phyloP scores from a whole-genome alignment of 176 grass and related monocot genomes.

The Guadua angustifolia region DNA sequence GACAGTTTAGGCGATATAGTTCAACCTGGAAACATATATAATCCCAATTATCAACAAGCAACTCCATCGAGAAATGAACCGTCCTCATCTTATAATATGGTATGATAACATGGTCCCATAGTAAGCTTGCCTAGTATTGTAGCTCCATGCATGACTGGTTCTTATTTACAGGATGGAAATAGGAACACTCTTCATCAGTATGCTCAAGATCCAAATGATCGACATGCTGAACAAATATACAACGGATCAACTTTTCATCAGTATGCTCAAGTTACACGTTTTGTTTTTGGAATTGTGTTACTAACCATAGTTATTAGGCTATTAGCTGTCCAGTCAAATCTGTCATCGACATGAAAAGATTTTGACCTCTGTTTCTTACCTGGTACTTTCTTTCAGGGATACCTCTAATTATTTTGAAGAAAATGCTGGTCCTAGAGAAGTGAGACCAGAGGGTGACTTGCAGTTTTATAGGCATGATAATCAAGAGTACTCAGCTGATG shows the following conservation, averaged over 20 bases:
- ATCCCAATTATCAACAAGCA: constrained; percentile 49
- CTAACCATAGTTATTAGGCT: neutral
- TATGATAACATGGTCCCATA: constrained; percentile 20
- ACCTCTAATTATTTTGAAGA: constrained; percentile 63
- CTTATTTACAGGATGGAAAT: constrained; percentile 48
- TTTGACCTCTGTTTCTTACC: constrained; percentile 32
- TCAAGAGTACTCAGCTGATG: constrained; percentile 61
- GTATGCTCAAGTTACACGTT: constrained; percentile 41
- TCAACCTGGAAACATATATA: constrained; percentile 52
- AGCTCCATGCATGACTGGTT: constrained; percentile 26
- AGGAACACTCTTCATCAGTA: constrained; percentile 45
- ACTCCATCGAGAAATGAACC: constrained; percentile 43
- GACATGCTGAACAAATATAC: constrained; percentile 37
- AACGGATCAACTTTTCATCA: constrained; percentile 40
- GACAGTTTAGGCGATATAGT: constrained; percentile 53
- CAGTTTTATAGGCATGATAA: constrained; percentile 50
- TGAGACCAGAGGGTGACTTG: constrained; percentile 44
- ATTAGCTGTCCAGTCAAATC: constrained; percentile 10
- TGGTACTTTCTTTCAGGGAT: constrained; percentile 58
- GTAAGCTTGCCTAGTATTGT: neutral
- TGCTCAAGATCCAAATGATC: constrained; percentile 50
- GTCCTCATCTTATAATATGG: constrained; percentile 53
- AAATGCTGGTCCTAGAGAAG: constrained; percentile 51
- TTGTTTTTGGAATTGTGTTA: constrained; percentile 11
- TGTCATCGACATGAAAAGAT: constrained; percentile 19